Evolutionary conservation across 2,329 filamentous ascomycete species (phyloP), one percentile per base, ranked within the genome.

Genomic region (Sclerotinia borealis): DNA sequence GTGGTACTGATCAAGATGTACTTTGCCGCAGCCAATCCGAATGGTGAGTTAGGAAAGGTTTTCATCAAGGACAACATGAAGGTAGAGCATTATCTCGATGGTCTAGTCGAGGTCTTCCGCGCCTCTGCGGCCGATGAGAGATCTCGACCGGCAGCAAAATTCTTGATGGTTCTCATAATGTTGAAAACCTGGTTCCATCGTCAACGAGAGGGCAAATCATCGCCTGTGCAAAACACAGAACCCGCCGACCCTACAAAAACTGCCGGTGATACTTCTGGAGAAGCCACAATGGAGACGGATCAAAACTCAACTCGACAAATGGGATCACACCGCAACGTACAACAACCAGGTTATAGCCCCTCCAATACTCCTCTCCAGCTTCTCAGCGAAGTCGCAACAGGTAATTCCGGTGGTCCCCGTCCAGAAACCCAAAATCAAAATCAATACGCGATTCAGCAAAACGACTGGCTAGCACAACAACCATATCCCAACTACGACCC

Each of bases 101-200:
- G 80, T n/a, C 78, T 93, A 25, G 83, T 91, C 1, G 81, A 85
- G 1, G 86, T 88, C 69, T 89, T 93, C 70, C 81, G 82, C 64
- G 80, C 82, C 45, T 81, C 86, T 0, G 87, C 87, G 0, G 83
- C 83, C 4, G 81, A 83, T 1, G 84, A 88, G 58, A 83, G 82
- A 64, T 90, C 85, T 50, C 81, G 87, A 1, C 85, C 87, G 0
- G 84, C 88, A 0, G 79, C 81, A 56, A 92, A 91, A 74, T 92
- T 92, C 67, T 78, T 89, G 2, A 80, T 90, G 64, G 86, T 92
- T 7, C 77, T 92, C 11, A 78, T 82, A 56, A 88, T 92, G 85
- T 76, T 93, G 31, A 84, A 84, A 48, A 83, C 81, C 31, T 91
- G 89, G 88, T 75, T 75, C 48, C 68, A 74, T 59, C 68, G 73